phyloP scores from a whole-genome alignment of 768 basidiomycete species.

The Pilatotrama ljubarskyi region DNA sequence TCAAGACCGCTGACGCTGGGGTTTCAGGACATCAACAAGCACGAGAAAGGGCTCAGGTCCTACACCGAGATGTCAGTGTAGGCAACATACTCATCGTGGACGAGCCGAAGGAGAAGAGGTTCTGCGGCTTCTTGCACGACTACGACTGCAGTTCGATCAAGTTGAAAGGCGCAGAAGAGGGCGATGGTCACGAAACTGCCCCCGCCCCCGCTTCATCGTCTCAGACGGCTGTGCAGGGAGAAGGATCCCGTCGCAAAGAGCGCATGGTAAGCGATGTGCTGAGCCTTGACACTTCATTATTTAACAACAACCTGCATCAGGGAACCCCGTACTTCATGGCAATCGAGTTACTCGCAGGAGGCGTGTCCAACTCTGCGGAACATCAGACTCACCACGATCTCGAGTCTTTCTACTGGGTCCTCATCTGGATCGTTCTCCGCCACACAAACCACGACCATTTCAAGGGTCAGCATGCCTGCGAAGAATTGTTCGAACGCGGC shows the following conservation, averaged over 20 bases:
- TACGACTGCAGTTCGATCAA: constrained; percentile 17
- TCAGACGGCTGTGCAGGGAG: not conserved
- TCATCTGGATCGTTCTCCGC: constrained; percentile 5
- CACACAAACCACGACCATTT: constrained; percentile 9
- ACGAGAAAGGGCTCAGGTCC: constrained; percentile 5
- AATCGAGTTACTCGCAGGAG: not conserved
- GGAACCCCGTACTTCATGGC: constrained; percentile 3
- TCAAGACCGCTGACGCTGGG: not conserved
- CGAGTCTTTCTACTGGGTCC: constrained; percentile 18
- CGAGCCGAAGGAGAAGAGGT: not conserved
- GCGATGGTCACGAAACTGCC: not conserved
- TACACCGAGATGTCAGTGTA: constrained; percentile 21
- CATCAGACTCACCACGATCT: constrained; percentile 9
- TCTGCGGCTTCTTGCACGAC: constrained; percentile 16
- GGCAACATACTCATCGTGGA: constrained; percentile 17
- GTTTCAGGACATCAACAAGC: constrained; percentile 10
- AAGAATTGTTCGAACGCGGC: too few species aligned
- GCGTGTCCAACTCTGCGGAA: not conserved
- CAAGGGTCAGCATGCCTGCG: too few species aligned
- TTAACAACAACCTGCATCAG: too few species aligned
- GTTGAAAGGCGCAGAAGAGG: not conserved
- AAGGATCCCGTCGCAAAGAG: not conserved
- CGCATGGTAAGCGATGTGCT: constrained; percentile 8
- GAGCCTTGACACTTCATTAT: too few species aligned
- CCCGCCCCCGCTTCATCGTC: too few species aligned